These are phyloP conservation scores for Thelonectria discophora DNA, from an alignment of 2,329 filamentous ascomycete genomes.

Conservation along the genomic window DNA sequence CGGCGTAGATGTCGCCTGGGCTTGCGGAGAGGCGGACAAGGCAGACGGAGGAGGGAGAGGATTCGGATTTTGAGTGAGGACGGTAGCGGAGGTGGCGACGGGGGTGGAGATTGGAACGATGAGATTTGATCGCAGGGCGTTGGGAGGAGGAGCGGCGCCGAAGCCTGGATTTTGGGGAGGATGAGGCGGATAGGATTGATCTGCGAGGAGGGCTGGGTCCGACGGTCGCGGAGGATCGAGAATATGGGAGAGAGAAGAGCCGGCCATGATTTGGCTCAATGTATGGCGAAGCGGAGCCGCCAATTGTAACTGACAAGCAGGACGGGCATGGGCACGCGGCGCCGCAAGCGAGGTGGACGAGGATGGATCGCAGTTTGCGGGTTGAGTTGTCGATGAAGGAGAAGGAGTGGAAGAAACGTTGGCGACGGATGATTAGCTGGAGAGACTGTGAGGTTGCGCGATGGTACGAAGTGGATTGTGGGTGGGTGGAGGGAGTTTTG, in stretches of 20 bases:
- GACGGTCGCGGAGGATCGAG: conserved; percentile 43
- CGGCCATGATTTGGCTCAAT: conserved; percentile 42
- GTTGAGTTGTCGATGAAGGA: neutral
- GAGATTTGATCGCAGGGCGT: conserved; percentile 16
- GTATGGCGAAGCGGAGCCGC: conserved; percentile 15
- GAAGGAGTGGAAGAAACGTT: neutral
- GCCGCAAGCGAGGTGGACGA: conserved; percentile 7
- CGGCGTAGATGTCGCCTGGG: conserved; percentile 14
- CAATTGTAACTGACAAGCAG: conserved; percentile 11
- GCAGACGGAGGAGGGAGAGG: neutral
- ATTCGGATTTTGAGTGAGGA: conserved; percentile 3
- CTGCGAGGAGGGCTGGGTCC: conserved; percentile 23
- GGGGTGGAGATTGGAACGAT: conserved; percentile 17
- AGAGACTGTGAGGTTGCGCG: conserved; percentile 6
- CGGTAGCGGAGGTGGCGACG: neutral
- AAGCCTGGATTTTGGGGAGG: conserved; percentile 11
- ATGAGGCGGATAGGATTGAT: conserved; percentile 32
- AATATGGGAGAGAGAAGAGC: conserved; percentile 44
- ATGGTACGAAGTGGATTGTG: neutral
- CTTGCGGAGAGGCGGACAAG: conserved; percentile 9
- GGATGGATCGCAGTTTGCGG: neutral
- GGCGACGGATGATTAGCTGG: neutral
- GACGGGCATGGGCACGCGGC: conserved; percentile 16
- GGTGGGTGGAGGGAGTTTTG: conserved; percentile 10
- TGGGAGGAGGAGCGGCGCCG: conserved; percentile 9